Base-by-base conservation (phyloP, 768 basidiomycete species). In the Naganishia antarctica region DNA sequence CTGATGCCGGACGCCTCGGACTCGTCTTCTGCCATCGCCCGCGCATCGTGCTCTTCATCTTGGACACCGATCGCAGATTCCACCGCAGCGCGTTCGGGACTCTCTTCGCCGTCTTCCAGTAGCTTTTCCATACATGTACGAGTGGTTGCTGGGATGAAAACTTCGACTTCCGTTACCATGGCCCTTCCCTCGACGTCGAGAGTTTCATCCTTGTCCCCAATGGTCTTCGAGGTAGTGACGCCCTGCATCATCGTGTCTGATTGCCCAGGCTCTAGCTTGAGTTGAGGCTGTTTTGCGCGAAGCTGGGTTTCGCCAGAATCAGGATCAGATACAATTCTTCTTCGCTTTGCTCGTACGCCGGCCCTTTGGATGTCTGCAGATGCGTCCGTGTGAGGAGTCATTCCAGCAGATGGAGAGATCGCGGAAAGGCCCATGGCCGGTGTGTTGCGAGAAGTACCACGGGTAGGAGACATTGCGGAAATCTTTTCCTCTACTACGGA, bases 61-160 rank as follows among this genome's bases (percentile, higher is more conserved):
- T 57, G 53, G 40, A 23, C 53, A 25, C 34, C 53, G 37, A 57
- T 57, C 21, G 53, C 53, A 40, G 53, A 57, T 37, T 57, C 53
- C n/a, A 57, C 53, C 23, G 53, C 53, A 40, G 53, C 53, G 37
- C 53, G 53, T 57, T 57, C 53, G 40, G 53, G 53, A 40, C 53
- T 57, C 18, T 57, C 53, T 16, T 57, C 53, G 11, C 53, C 53
- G 21, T 13, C 53, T 57, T 57, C 53, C 23, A 37, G 3, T 29
- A 40, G 23, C n/a, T 13, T 41, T 21, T n/a, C 31, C 21, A 21
- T 26, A 8, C 8, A 32, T n/a, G 37, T 41, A 40, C n/a, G 34
- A 2, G 6, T 21, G 21, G 32, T n/a, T 18, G 23, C 40, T 34
- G 53, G 53, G 23, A 57, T 26, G 34, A 26, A 5, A 3, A 57